Conservation (phyloP, 768 basidiomycete species). For the Cyclocybe cylindracea region DNA sequence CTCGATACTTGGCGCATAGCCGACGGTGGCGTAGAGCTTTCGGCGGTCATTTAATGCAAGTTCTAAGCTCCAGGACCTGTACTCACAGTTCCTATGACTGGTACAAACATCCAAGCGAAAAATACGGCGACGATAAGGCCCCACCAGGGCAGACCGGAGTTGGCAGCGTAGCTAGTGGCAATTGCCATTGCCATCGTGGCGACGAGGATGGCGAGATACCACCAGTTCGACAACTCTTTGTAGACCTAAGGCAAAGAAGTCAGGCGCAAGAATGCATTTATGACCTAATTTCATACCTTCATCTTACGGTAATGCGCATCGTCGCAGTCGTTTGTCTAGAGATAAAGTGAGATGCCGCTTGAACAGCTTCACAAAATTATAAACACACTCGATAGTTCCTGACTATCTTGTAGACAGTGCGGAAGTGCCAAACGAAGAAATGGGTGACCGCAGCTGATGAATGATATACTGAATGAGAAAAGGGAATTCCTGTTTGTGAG, state of each 20-base stretch:
- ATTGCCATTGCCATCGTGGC: conserved; percentile 31
- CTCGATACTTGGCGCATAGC: conserved; percentile 14
- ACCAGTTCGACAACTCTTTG: conserved; percentile 37
- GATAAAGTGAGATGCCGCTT: conserved; percentile 22
- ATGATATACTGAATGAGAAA: background rate
- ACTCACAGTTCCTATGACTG: conserved; percentile 47
- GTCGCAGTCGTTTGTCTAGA: conserved; percentile 32
- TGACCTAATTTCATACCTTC: conserved; percentile 22
- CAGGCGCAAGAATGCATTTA: background rate
- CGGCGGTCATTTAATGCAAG: too few species aligned
- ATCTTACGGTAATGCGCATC: conserved; percentile 39
- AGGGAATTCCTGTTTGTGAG: background rate
- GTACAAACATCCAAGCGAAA: conserved; percentile 44
- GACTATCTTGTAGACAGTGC: conserved; percentile 38
- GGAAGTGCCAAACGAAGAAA: conserved; percentile 48
- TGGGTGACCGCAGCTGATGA: conserved; percentile 44
- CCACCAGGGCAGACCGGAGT: conserved; percentile 39
- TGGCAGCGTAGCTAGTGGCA: conserved; percentile 34
- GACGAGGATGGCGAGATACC: conserved; percentile 33
- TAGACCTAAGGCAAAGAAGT: conserved; percentile 21
- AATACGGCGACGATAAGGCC: conserved; percentile 42
- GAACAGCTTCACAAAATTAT: too few species aligned
- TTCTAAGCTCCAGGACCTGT: too few species aligned
- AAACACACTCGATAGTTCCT: conserved; percentile 23
- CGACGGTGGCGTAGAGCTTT: conserved; percentile 5